Conservation (phyloP, 495 filamentous ascomycete genomes). For the Aspergillus panamensis region DNA sequence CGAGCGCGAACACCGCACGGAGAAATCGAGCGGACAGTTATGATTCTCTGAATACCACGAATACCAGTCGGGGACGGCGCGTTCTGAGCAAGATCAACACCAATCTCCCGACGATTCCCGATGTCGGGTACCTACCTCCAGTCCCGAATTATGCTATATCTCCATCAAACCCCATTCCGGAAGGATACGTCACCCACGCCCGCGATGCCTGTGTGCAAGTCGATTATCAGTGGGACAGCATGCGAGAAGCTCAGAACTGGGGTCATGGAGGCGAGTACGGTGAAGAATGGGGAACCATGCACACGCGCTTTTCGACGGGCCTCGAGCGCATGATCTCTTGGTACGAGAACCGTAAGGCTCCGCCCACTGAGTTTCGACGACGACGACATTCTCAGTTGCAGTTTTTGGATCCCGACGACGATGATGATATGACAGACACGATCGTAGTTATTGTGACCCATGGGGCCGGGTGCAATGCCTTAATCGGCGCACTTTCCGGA, state of each 20-base stretch:
- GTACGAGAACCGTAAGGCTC: constrained; percentile 61
- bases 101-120: constrained; percentile 25
- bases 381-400: constrained; percentile 21
- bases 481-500: constrained; percentile 86
- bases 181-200: constrained; percentile 88
- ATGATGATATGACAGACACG: constrained; percentile 63
- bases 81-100: constrained; percentile 33
- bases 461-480: constrained; percentile 94
- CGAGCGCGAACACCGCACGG: constrained; percentile 7
- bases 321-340: constrained; percentile 72
- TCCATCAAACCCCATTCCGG: constrained; percentile 71
- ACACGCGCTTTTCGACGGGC: constrained; percentile 77
- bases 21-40: constrained; percentile 36
- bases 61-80: constrained; percentile 17
- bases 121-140: constrained; percentile 63
- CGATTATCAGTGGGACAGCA: constrained; percentile 95
- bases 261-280: constrained; percentile 83
- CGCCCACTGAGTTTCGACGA: constrained; percentile 17
- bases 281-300: constrained; percentile 96
- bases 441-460: constrained; percentile 93
- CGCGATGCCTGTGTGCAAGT: constrained; percentile 80
- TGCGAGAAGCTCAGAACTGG: constrained; percentile 69
- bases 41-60: constrained; percentile 22
- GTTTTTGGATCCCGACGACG: constrained; percentile 48
- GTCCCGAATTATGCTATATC: constrained; percentile 82